Percentiles rank a stretch among this genome's conserved stretches.
Evolutionary conservation across 2,329 filamentous ascomycete genomes (phyloP).

Genomic region (Pseudogymnoascus sp.): DNA sequence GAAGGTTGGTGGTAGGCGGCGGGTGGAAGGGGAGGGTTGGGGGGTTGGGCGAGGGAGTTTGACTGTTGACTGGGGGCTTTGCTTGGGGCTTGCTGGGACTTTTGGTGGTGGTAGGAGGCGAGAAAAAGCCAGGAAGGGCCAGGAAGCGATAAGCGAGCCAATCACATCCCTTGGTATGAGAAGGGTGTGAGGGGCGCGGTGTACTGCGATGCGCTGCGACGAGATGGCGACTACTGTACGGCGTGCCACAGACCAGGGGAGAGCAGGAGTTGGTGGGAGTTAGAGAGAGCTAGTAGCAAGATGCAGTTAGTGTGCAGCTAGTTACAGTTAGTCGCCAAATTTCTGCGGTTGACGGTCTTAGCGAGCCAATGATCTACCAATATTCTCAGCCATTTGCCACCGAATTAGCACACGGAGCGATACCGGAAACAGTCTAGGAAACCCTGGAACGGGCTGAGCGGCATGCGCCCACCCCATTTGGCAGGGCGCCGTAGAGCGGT

Average conservation of each 20-base stretch:
- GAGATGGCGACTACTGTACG: conserved; percentile 1
- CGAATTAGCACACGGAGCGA: not conserved
- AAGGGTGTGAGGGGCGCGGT: not conserved
- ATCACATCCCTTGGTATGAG: not conserved
- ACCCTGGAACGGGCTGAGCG: conserved; percentile 3
- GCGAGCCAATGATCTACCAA: not conserved
- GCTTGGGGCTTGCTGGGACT: not conserved
- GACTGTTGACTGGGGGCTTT: not conserved
- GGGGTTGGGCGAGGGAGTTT: not conserved
- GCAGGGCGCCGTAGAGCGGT: not conserved
- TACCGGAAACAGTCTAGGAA: not conserved
- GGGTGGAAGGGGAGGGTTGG: not conserved
- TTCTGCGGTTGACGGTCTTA: not conserved
- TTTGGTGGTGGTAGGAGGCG: not conserved
- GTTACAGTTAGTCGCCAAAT: not conserved
- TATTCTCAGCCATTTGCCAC: not conserved
- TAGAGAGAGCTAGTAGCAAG: not conserved
- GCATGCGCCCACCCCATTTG: not conserved
- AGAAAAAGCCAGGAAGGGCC: not conserved
- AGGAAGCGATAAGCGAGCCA: not conserved
- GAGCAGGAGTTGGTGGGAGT: not conserved
- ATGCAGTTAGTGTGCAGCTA: not conserved
- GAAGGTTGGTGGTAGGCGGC: not conserved
- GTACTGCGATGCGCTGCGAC: not conserved
- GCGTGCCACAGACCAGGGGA: conserved; percentile 1